Base-by-base conservation (phyloP, 1,284 basidiomycete species). In the Exobasidium cylindrosporum region DNA sequence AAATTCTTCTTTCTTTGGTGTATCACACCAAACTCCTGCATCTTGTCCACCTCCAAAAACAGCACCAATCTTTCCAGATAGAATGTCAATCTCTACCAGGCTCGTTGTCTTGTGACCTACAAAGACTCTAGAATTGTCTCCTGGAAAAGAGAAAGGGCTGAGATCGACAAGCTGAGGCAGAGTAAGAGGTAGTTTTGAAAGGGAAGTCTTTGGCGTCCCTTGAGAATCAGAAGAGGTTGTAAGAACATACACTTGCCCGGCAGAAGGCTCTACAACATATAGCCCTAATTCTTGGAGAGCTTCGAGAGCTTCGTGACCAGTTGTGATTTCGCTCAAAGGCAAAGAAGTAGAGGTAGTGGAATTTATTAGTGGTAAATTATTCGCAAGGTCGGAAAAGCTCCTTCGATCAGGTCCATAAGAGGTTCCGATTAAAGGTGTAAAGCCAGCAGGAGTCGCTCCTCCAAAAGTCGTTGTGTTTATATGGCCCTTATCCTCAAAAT, bases 201-300 rank as follows among this genome's bases (percentile, higher is more conserved):
- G 65, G 24, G 52, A 50, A 13, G 61, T 66, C 26, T 53, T 61
- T 1, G 63, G 61, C 28, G 64, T 63, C n/a, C 57, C n/a, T 11
- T 58, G 52, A 30, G 53, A 62, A 2, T 63, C 40, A 13, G 31
- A 23, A 3, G 55, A 45, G 0, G 86, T 85, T 2, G 86, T 82
- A 80, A 90, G 86, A 57, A 93, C 85, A 80, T 91, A 95, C 71
- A 95, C 90, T 73, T 91, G 88, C 5, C 92, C 92, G 1, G 70
- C 73, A 0, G 88, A 87, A 82, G 92, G 92, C 77, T 95, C 92
- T 58, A 95, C 89, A 62, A 94, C 87, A 81, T 93, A 95, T 54
- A 89, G 84, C 75, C 93, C 91, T 61, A 86, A 85, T 43, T 83
- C 81, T 0, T 82, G 80, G 49, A 83, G 82, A 65, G 87, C 86